Evolutionary conservation across 2,329 filamentous ascomycete genomes (phyloP).

Genomic region (Monosporascus sp.): DNA sequence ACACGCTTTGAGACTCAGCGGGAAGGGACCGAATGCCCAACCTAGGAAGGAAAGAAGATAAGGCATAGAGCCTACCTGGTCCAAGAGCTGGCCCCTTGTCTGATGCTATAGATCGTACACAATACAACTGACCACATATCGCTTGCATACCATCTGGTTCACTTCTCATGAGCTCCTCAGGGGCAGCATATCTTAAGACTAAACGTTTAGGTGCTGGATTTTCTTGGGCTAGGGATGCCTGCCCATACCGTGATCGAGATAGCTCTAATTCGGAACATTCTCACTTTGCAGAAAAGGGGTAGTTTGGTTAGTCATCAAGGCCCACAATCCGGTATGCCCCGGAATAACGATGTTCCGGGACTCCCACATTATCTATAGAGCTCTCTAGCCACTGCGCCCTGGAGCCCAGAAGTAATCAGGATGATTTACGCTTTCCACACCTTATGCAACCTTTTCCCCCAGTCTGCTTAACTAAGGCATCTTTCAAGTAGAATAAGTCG

Average conservation of each 20-base stretch:
- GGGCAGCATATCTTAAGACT: constrained; percentile 2
- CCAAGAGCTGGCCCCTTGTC: constrained; percentile 1
- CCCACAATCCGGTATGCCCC: too few relatives aligned
- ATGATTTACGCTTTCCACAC: too few relatives aligned
- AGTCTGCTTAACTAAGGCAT: too few relatives aligned
- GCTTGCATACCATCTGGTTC: neutral
- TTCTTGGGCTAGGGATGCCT: neutral
- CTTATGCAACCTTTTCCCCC: too few relatives aligned
- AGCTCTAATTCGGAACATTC: constrained; percentile 2
- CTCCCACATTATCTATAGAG: too few relatives aligned
- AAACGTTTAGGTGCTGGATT: neutral
- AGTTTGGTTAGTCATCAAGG: too few relatives aligned
- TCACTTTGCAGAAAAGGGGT: neutral
- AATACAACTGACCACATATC: constrained; percentile 8
- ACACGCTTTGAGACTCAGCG: neutral
- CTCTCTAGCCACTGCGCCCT: too few relatives aligned
- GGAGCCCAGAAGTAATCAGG: too few relatives aligned
- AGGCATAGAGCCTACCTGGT: constrained; percentile 1
- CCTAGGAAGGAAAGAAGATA: constrained; percentile 4
- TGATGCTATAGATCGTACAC: constrained; percentile 5
- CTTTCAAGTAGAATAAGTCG: neutral
- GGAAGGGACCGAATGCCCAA: constrained; percentile 8
- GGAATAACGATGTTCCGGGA: too few relatives aligned
- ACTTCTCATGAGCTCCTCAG: constrained; percentile 4
- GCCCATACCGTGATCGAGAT: constrained; percentile 4